phyloP scores from a whole-genome alignment of 2,329 filamentous ascomycete genomes.

The Cladophialophora chaetospira region DNA sequence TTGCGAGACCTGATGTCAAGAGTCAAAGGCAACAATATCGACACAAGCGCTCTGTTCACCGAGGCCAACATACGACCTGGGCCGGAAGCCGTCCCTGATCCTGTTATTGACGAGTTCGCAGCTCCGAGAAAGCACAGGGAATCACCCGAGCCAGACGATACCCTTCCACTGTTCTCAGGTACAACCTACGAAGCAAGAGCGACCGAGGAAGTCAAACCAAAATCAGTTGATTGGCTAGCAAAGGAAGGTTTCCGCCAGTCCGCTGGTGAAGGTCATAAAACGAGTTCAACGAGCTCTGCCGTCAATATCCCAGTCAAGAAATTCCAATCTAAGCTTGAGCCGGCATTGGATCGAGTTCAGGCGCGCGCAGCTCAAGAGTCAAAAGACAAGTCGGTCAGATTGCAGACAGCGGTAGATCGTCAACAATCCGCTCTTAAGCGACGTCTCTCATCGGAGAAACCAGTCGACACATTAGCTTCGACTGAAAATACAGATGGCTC shows the following conservation, averaged over 20 bases:
- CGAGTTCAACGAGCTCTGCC: neutral
- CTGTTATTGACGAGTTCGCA: neutral
- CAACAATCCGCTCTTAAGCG: neutral
- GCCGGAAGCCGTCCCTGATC: neutral
- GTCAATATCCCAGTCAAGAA: neutral
- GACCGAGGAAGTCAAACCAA: neutral
- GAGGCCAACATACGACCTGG: conserved; percentile 2
- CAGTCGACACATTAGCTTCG: too few relatives aligned
- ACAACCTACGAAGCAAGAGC: conserved; percentile 29
- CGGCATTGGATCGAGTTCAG: conserved; percentile 27
- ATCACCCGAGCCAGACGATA: conserved; percentile 25
- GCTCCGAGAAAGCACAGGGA: conserved; percentile 10
- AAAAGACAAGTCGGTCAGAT: neutral
- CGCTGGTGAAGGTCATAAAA: neutral
- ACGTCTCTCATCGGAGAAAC: neutral
- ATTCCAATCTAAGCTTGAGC: conserved; percentile 14
- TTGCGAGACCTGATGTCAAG: conserved; percentile 23
- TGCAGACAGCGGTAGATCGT: conserved; percentile 23
- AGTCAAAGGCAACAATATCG: conserved; percentile 31
- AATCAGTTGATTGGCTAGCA: conserved; percentile 23
- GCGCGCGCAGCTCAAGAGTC: neutral
- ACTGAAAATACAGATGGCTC: neutral
- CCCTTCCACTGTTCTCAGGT: conserved; percentile 31
- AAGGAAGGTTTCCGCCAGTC: conserved; percentile 27
- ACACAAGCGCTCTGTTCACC: conserved; percentile 29